phyloP scores from a whole-genome alignment of 140 eudicot species.

The Bidens hawaiensis region DNA sequence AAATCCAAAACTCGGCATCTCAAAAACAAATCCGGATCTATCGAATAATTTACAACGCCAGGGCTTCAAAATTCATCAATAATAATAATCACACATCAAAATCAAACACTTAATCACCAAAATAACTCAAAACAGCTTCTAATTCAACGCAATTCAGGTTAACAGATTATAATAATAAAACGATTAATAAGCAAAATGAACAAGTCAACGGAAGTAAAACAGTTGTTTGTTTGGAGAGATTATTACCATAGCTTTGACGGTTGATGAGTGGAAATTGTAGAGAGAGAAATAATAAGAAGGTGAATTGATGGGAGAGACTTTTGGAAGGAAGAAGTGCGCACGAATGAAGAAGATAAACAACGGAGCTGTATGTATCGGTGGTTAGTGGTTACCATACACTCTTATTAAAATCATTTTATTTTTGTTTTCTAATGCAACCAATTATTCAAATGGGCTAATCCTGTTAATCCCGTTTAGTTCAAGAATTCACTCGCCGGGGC shows the following conservation, averaged over 20 bases:
- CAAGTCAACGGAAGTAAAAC: slow-evolving; percentile 18
- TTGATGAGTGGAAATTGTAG: slow-evolving; percentile 26
- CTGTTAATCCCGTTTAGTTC: no score
- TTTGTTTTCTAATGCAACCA: no score
- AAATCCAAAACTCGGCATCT: background rate
- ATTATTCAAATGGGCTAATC: no score
- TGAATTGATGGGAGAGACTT: background rate
- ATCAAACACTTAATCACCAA: no score
- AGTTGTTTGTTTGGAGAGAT: slow-evolving; percentile 10
- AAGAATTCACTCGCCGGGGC: no score
- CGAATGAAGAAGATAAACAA: slow-evolving; percentile 13
- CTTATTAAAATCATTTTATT: no score
- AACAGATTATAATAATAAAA: no score
- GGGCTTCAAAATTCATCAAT: no score
- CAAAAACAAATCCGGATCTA: slow-evolving; percentile 7
- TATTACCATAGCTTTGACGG: slow-evolving; percentile 33
- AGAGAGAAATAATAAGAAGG: slow-evolving; percentile 8
- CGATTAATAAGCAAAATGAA: background rate
- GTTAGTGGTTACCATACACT: slow-evolving; percentile 26
- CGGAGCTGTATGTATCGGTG: slow-evolving; percentile 27
- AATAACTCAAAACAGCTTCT: no score
- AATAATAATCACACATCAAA: no score
- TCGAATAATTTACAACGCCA: no score
- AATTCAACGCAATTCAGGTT: no score
- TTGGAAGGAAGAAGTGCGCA: background rate